Percentiles rank a stretch among this genome's conserved stretches.
phyloP scores from a whole-genome alignment of 805 yeast genomes.

The Starmera pachycereana region DNA sequence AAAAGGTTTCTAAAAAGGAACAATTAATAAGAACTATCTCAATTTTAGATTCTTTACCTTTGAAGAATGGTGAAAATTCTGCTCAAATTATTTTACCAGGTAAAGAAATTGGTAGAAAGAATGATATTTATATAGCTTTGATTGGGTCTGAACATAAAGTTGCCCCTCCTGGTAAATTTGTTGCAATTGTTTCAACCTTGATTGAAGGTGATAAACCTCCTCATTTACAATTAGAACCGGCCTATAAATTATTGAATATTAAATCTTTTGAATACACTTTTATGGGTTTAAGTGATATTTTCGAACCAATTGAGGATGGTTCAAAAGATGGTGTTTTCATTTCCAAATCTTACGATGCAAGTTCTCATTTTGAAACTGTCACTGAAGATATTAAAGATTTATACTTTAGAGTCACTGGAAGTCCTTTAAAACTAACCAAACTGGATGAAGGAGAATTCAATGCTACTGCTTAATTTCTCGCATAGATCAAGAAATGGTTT shows the following conservation, averaged over 20 bases:
- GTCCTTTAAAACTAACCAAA: constrained; percentile 49
- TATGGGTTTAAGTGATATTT: constrained; percentile 89
- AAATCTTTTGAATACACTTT: constrained; percentile 40
- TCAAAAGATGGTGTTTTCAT: constrained; percentile 66
- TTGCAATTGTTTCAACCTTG: constrained; percentile 90
- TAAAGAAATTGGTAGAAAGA: constrained; percentile 84
- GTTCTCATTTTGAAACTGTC: constrained; percentile 91
- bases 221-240: constrained; percentile 86
- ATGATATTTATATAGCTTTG: constrained; percentile 90
- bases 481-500: too few relatives aligned
- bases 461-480: constrained; percentile 10
- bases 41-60: constrained; percentile 76
- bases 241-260: constrained; percentile 81
- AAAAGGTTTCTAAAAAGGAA: constrained; percentile 27
- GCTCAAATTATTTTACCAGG: constrained; percentile 94
- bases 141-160: constrained; percentile 86
- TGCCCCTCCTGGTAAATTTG: constrained; percentile 75
- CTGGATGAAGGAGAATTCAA: constrained; percentile 19
- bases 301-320: constrained; percentile 83
- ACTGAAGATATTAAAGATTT: constrained; percentile 96
- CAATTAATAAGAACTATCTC: constrained; percentile 48
- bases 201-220: constrained; percentile 94
- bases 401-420: constrained; percentile 85
- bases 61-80: constrained; percentile 75
- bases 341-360: constrained; percentile 85